Percentiles rank a stretch among this genome's conserved stretches.
Conservation (phyloP, 2,329 filamentous ascomycete genomes). For the Aspergillus felis region DNA sequence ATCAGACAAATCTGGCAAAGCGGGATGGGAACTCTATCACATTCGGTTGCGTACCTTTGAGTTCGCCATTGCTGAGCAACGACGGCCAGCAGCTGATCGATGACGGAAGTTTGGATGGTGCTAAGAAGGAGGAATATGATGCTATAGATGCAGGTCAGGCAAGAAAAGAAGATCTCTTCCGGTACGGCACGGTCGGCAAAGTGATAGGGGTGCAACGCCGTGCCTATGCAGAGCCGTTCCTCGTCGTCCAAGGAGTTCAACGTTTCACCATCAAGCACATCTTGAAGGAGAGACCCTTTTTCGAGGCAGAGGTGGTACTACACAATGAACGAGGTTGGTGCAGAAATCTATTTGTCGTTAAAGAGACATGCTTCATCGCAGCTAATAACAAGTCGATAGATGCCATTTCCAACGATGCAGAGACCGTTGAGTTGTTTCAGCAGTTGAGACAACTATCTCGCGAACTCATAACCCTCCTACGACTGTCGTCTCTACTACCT, state of each 20-base stretch:
- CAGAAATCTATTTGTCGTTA: neutral
- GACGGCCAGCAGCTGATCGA: conserved; percentile 74
- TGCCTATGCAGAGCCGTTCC: conserved; percentile 69
- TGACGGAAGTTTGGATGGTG: conserved; percentile 52
- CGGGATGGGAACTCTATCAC: conserved; percentile 65
- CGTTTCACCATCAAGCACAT: conserved; percentile 73
- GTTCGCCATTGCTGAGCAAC: conserved; percentile 66
- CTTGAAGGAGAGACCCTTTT: conserved; percentile 74
- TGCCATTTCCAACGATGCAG: conserved; percentile 52
- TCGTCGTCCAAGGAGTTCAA: conserved; percentile 81
- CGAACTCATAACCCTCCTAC: conserved; percentile 78
- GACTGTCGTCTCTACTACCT: conserved; percentile 79
- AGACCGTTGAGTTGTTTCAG: conserved; percentile 67
- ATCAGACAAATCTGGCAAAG: conserved; percentile 63
- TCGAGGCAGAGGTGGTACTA: conserved; percentile 73
- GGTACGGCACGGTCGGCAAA: conserved; percentile 75
- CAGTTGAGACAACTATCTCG: conserved; percentile 79
- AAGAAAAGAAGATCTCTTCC: conserved; percentile 71
- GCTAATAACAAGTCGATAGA: conserved; percentile 19
- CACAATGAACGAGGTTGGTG: conserved; percentile 65
- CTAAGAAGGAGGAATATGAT: conserved; percentile 41
- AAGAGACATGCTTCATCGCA: neutral
- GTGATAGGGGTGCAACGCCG: conserved; percentile 74
- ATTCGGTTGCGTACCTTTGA: conserved; percentile 83
- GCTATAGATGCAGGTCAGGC: conserved; percentile 57